Base-by-base conservation (phyloP, 768 basidiomycete genomes). In the Macrolepiota albuminosa region DNA sequence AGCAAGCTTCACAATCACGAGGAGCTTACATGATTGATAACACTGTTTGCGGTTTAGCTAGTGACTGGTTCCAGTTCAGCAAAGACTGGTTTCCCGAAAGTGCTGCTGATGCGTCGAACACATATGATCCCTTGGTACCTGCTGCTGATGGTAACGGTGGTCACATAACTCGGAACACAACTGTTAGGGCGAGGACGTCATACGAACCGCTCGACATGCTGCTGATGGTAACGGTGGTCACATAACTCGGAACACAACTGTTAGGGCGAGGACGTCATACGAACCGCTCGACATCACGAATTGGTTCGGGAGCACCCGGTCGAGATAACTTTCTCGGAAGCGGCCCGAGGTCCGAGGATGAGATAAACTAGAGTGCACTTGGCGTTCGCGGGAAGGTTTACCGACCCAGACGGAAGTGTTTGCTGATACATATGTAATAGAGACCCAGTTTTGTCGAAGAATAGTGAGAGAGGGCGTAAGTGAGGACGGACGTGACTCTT, bases 401-500 rank as follows among this genome's bases (percentile, higher is more conserved):
- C 63, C 60, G 63, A 51, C 50, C 34, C 63, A 64, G 40, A 46
- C 60, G 60, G 60, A 57, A 34, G 58, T 31, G 50, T 64, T 59
- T 40, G 34, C 57, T 43, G 55, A 57, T 21, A 21, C 21, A 54
- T 53, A 61, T 47, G 47, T 60, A 48, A 48, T 56, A 24, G 48
- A 50, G 26, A 45, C 40, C 48, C 40, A 63, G 51, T 40, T 18
- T 43, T 56, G 18, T 31, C 57, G 46, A 53, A 46, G 42, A 40
- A n/a, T 61, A 53, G 0, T 13, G 31, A 4, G 18, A 14, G 21
- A 47, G 55, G 45, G 16, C 50, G 47, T 7, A 40, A 47, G 11
- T 57, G 51, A 57, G 58, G 26, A 43, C 13, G 33, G 50, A 6
- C 49, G 50, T 33, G 45, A 54, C 10, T 37, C 43, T 11, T 36